Percentiles rank a stretch among this genome's conserved stretches.
phyloP scores from a whole-genome alignment of 225 moss, liverwort and hornwort species.

The Lunularia cruciata region DNA sequence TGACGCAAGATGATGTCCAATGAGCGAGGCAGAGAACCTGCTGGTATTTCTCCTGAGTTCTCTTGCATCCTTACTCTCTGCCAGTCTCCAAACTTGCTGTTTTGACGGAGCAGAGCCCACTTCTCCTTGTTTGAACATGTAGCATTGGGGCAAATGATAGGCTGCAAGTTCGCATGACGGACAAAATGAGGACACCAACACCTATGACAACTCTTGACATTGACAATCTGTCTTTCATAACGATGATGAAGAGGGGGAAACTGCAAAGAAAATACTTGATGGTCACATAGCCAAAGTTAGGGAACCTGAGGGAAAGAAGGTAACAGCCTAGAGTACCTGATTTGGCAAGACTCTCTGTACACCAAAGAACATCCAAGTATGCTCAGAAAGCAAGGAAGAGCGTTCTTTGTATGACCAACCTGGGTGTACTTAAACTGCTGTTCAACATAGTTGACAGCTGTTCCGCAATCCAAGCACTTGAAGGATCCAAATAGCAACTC shows the following conservation, averaged over 20 bases:
- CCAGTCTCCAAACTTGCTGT: slow-evolving; percentile 95
- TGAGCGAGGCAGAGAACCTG: slow-evolving; percentile 93
- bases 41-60: slow-evolving; percentile 92
- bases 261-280: no score
- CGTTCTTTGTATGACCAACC: slow-evolving; percentile 36
- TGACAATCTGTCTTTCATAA: neutral
- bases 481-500: slow-evolving; percentile 90
- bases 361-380: no score
- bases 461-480: slow-evolving; percentile 90
- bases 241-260: no score
- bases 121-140: slow-evolving; percentile 74
- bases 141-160: slow-evolving; percentile 78
- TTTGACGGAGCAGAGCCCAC: slow-evolving; percentile 60
- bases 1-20: slow-evolving; percentile 91
- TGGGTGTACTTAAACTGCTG: slow-evolving; percentile 99
- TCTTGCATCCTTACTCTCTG: slow-evolving; percentile 98
- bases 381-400: no score
- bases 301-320: neutral
- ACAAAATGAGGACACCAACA: neutral
- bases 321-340: no score
- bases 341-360: no score
- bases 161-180: slow-evolving; percentile 40
- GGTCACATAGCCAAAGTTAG: no score
- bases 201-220: neutral
- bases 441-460: slow-evolving; percentile 65